Evolutionary conservation across 2,329 filamentous ascomycete species (phyloP), one percentile per base, ranked within the genome.

Genomic region (Lecanosticta acicola): DNA sequence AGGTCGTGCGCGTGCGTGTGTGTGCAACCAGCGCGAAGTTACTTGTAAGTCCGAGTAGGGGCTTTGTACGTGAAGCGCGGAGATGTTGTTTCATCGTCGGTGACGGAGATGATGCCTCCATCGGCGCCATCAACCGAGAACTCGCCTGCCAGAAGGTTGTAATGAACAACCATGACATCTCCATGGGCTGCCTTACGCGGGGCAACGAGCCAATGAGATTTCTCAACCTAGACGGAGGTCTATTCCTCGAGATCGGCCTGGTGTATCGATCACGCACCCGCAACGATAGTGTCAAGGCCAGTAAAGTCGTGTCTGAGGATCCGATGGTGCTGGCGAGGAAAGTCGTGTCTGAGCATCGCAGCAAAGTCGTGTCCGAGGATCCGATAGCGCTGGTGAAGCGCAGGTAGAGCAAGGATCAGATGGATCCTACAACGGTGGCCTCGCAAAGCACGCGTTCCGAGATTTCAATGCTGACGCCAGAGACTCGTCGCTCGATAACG

Each of bases 101-200:
- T n/a, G n/a, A n/a, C n/a, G n/a, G n/a, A n/a, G n/a, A n/a, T n/a
- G n/a, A n/a, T n/a, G n/a, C n/a, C n/a, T n/a, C n/a, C n/a, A n/a
- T n/a, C n/a, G 33, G 71, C 57, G 0, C 74, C 72, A 48, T 79
- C 65, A 2, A 79, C 64, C 0, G 77, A 60, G 0, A 80, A 57
- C 39, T 72, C 66, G 0, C 77, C 76, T 32, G 70, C 65, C 0
- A 77, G 45, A 1, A 75, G 49, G 53, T 78, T 63, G 53, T 69
- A 74, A 39, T 71, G 67, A 1, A 77, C 50, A 1, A 4, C 38
- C 49, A 46, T 36, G 3, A 11, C 17, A 13, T 33, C 19, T 2
- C 29, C 39, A 3, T 11, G 11, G 3, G 29, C 9, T 3, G n/a
- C 2, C 3, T 21, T 32, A 2, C 34, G 43, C 3, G 43, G 21